Base-by-base conservation (phyloP, 1,284 basidiomycete genomes). In the Rhizoctonia solani region DNA sequence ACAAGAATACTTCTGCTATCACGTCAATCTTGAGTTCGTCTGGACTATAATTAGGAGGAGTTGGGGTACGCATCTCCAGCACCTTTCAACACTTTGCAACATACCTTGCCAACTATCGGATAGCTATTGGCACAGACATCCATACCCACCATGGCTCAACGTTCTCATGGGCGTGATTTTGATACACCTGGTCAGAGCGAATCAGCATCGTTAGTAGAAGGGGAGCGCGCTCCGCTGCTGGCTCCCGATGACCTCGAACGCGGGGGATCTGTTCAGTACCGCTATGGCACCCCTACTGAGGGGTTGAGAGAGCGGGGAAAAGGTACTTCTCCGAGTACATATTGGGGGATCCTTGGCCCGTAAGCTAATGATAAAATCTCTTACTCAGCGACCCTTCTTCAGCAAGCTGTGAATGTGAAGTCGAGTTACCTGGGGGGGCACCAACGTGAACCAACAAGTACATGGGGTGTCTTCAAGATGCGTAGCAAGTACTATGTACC, bases 401-500 rank as follows among this genome's bases (percentile, higher is more conserved):
- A 65, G 19, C 59, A 65, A 39, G 59, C 49, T n/a, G 59, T 32
- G 25, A 65, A 65, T 34, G 49, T 65, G 21, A 65, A 41, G 34
- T 27, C 47, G 21, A 53, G 49, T 44, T 47, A 52, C 6, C 34
- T 65, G 16, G 9, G 37, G 3, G 59, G 59, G 21, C 49, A 37
- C 21, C 37, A 41, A 4, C 21, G 32, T 13, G 21, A 30, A 2
- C 59, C 59, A 16, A 30, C 44, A 3, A 42, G 34, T 4, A 63
- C 58, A 50, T 68, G 67, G 69, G 46, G 19, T 4, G 44, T 47
- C 29, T 63, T 68, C 44, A 59, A 54, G 61, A 53, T 54, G 42
- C 56, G 69, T 3, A 53, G 53, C 52, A 63, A 65, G 29, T 72
- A 72, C 47, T 72, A 72, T 34, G 56, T 72, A 4, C 71, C 71